Base-by-base conservation (phyloP, 176 grass and related monocot species). In the Eragrostis nindensis region DNA sequence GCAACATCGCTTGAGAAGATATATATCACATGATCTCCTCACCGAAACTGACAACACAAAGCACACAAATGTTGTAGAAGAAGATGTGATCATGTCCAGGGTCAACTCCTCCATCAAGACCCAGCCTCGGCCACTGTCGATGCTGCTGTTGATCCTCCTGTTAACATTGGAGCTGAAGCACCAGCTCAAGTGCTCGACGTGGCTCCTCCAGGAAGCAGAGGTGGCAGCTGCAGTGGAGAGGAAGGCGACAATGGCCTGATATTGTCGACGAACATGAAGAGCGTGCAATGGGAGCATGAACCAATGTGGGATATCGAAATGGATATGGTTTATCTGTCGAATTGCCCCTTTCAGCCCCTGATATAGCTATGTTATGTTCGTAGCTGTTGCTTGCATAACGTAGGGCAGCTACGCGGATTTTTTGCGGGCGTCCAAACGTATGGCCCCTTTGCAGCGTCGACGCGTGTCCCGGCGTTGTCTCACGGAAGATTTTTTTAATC, bases 51-150 rank as follows among this genome's bases (percentile, higher is more conserved):
- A 50, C 1, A 80, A n/a, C n/a, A n/a, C n/a, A n/a, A n/a, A n/a
- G n/a, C n/a, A 81, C 46, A 66, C 64, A 21, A 25, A 26, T 15
- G 61, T 26, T 29, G 10, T 64, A n/a, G 87, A 89, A 55, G 87
- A 93, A 42, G 53, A 42, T 18, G 74, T 75, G 41, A 25, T 93
- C 39, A 89, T 93, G 87, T 87, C 71, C 0, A 80, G 76, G 55
- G 84, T 89, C 69, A 42, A 50, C 61, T 92, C 39, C 72, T 89
- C n/a, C 83, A 87, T 40, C 88, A 84, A 74, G 85, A 87, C 32
- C 60, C 2, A 5, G 60, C 25, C 0, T 16, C 46, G 36, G 24
- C 15, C 17, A 53, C 77, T 41, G 50, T 30, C 26, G 1, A 30
- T 13, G 55, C 55, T 59, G n/a, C 55, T 44, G 9, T 5, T 44